Percentiles rank a stretch among this genome's conserved stretches.
These are phyloP conservation scores for Pulveroboletus sp. DNA, from an alignment of 768 basidiomycete genomes.

Conservation along the genomic window DNA sequence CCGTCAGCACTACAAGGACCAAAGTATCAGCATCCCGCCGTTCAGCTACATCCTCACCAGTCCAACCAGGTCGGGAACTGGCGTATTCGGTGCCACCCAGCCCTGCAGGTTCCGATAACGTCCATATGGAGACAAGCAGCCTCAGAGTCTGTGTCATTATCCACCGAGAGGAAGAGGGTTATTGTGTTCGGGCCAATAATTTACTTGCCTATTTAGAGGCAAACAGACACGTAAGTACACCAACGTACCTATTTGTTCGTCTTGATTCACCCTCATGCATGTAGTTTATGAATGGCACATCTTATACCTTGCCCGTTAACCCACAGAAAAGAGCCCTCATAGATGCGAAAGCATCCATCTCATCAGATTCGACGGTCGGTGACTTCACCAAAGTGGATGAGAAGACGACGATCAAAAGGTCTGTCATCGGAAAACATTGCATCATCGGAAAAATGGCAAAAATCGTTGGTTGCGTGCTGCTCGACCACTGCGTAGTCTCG, in stretches of 20 bases:
- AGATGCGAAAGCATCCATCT: conserved; percentile 79
- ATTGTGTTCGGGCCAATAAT: conserved; percentile 71
- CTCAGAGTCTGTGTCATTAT: conserved; percentile 63
- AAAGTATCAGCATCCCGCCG: conserved; percentile 7
- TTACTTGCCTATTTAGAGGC: conserved; percentile 72
- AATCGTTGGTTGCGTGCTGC: conserved; percentile 73
- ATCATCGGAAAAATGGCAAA: conserved; percentile 81
- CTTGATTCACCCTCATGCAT: conserved; percentile 12
- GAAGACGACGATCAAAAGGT: conserved; percentile 73
- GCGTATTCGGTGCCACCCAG: conserved; percentile 43
- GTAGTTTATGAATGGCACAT: conserved; percentile 46
- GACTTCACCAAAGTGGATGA: conserved; percentile 81
- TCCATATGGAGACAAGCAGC: conserved; percentile 35
- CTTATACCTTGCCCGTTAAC: conserved; percentile 54
- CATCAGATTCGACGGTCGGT: conserved; percentile 75
- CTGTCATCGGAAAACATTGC: conserved; percentile 78
- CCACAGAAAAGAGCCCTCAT: conserved; percentile 64
- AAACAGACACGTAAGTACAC: conserved; percentile 63
- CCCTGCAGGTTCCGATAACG: conserved; percentile 38
- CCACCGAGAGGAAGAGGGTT: conserved; percentile 49
- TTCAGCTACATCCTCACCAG: conserved; percentile 15
- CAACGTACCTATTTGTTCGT: background rate
- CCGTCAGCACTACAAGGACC: conserved; percentile 14
- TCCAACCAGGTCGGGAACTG: conserved; percentile 26
- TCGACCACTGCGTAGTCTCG: conserved; percentile 85